Conservation (phyloP, 768 basidiomycete species). For the Phylloporus sp. region DNA sequence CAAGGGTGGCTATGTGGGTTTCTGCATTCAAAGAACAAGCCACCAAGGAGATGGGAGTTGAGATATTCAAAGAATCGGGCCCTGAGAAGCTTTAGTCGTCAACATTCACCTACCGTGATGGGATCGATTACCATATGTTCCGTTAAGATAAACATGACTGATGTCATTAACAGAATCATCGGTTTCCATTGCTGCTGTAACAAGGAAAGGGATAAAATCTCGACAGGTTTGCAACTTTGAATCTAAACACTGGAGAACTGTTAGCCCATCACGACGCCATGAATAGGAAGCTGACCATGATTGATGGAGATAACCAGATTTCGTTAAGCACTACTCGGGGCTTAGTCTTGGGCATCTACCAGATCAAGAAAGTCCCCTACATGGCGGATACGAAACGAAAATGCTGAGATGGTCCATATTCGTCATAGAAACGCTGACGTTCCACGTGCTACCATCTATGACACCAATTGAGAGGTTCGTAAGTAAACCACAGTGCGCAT, state of each 20-base stretch:
- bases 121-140: not conserved
- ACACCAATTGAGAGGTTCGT: not conserved
- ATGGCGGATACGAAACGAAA: fast-evolving
- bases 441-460: not conserved
- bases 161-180: not conserved
- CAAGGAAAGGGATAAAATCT: no score
- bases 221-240: no score
- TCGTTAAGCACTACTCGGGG: not conserved
- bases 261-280: not conserved
- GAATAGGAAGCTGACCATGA: no score
- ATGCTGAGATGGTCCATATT: not conserved
- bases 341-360: not conserved
- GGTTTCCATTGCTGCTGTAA: not conserved
- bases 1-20: not conserved
- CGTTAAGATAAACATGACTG: not conserved
- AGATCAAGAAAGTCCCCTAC: not conserved
- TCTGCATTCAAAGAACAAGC: not conserved
- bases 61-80: not conserved
- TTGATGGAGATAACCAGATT: not conserved
- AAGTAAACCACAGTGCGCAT: not conserved
- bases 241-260: not conserved
- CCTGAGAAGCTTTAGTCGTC: not conserved
- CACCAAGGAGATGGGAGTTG: not conserved
- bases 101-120: not conserved
- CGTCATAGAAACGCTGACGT: not conserved